phyloP scores from a whole-genome alignment of 2,329 filamentous ascomycete genomes.

The Pseudogymnoascus sp. region DNA sequence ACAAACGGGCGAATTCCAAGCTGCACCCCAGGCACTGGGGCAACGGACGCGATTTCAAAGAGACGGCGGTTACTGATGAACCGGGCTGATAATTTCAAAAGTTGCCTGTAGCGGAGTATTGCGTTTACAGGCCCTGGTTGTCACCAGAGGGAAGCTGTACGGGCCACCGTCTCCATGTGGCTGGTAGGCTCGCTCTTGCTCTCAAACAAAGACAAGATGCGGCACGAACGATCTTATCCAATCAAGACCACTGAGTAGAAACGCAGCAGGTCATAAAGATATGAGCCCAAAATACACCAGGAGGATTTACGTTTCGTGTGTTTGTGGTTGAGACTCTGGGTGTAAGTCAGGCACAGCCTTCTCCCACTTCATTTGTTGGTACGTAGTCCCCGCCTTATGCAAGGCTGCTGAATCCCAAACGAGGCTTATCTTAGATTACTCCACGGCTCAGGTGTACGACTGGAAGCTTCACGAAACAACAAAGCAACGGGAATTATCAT shows the following conservation, averaged over 20 bases:
- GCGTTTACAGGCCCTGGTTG: conserved; percentile 2
- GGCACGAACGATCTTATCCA: background rate
- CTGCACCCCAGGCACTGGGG: background rate
- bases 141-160: conserved; percentile 4
- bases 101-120: background rate
- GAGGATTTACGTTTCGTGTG: background rate
- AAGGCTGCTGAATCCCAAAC: conserved; percentile 1
- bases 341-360: background rate
- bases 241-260: background rate
- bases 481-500: background rate
- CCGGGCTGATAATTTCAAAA: background rate
- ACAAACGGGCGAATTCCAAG: background rate
- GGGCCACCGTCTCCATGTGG: conserved; percentile 1
- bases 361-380: conserved; percentile 8
- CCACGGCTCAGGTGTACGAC: background rate
- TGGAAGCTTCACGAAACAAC: background rate
- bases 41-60: background rate
- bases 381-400: conserved; percentile 7
- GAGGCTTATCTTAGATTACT: conserved; percentile 1
- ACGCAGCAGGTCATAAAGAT: background rate
- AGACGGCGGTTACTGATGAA: conserved; percentile 1
- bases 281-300: background rate
- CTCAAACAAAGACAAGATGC: background rate
- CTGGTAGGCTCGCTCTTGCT: background rate
- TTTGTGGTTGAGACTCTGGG: background rate